Evolutionary conservation across 495 filamentous ascomycete species (phyloP), one percentile per base, ranked within the genome.

Genomic region (Hypoxylon lenormandii): DNA sequence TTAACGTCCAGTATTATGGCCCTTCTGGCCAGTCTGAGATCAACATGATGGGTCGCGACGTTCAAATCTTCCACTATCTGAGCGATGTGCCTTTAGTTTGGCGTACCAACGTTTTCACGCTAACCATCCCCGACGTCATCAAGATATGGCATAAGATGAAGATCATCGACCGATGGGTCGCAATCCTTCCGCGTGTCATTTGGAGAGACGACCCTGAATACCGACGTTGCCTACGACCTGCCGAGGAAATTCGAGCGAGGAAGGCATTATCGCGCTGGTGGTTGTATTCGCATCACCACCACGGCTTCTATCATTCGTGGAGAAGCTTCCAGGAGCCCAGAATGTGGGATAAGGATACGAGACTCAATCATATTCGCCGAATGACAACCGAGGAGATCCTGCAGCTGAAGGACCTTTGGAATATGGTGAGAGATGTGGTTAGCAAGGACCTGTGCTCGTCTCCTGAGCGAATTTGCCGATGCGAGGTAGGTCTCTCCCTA

Each of bases 261-360:
- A 82, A 83, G 42, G 90, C 88, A 0, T 73, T 92, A 55, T 93
- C 91, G 72, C 82, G 87, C 0, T 82, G 90, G 73, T 92, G 90
- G 90, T 80, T 87, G 10, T 83, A 67, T 69, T 74, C 70, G 40
- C 63, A 66, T 16, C 69, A 76, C 15, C 78, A 80, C 43, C 77
- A 82, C 28, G 74, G 71, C 13, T 60, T 43, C 22, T 12, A 4
- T 3, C 53, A 60, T 12, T 21, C 26, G n/a, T 30, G 43, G 28
- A 70, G 70, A 13, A 49, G 60, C 22, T 12, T 6, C 8, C 45
- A 60, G 5, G 50, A 51, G 13, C 72, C 72, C 7, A 70, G 42
- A 37, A 64, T 6, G 12, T 71, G 28, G 38, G 62, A 45, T 6
- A 22, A 46, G 0, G 78, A 79, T 51, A 57, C 65, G 5, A 55